Evolutionary conservation across 148 eudicot species (phyloP), one percentile per base, ranked within the genome.

Genomic region (Camellia granthamiana): DNA sequence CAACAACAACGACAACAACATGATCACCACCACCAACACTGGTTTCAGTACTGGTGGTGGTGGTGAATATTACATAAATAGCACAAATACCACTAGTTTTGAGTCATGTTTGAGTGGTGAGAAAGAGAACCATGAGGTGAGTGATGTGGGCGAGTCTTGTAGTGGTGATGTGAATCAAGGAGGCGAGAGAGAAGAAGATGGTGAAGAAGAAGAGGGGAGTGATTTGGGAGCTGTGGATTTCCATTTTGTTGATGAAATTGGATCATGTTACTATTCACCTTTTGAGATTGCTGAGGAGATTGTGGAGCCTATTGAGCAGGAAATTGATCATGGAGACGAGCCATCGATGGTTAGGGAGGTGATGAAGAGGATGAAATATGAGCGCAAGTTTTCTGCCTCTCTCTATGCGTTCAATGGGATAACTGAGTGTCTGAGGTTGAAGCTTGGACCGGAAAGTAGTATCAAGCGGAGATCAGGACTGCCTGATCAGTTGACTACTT

Each of bases 381-480:
- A 86, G 21, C 84, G 91, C 81, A 85, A 83, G 59, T 79, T 77
- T 44, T 88, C 89, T 18, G 86, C 86, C 21, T 84, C 84, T 81
- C 74, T 84, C 2, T 88, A 88, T 74, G 88, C 89, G 7, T 83
- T 79, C 67, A 86, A 86, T 80, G 91, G 88, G 43, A 87, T 89
- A 60, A 41, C 81, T 0, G 91, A 86, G 66, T 86, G 88, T 63
- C 68, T 86, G 56, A 81, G 81, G 80, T 41, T 86, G 82, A 84
- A 86, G 80, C 78, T 84, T 13, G 71, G 69, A 38, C 61, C 79
- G 4, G 79, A 79, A 30, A 30, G 38, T 19, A 55, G 44, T 65
- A 67, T 43, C 7, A 71, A 47, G 49, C 66, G 56, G 44, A 13
- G 72, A 13, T 18, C 41, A 59, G 84, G 42, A 42, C 11, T 44